Base-by-base conservation (phyloP, 495 filamentous ascomycete species). In the Pseudomonodictys pantanalensis region DNA sequence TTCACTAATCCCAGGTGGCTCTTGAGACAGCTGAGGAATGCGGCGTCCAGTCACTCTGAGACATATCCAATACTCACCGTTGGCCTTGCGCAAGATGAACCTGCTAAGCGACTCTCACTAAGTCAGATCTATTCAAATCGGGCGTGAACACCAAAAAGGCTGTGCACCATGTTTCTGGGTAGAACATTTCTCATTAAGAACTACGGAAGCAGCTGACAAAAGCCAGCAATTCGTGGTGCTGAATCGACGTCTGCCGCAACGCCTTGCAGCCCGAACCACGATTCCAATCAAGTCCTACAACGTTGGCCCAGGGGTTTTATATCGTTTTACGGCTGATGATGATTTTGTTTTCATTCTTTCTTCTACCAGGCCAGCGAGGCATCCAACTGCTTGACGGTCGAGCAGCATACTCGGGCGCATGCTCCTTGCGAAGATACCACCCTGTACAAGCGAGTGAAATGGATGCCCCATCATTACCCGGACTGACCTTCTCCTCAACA, bases 401-500 rank as follows among this genome's bases (percentile, higher is more conserved):
- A 46, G 44, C 24, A 46, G 17, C 53, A 46, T 35, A 39, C 22
- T 9, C 25, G 20, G 30, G 45, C 22, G 38, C 25, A 41, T 8
- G 52, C 5, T 50, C 7, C 28, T 43, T 23, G 5, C 12, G 5
- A 42, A 35, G 15, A 6, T 8, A 3, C 44, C 29, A 58, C 43
- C 15, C 23, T 49, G 22, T 49, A 17, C 38, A 26, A 49, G 46
- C 28, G 46, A n/a, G 26, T 49, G 1, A 44, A 26, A n/a, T 4
- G 33, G 20, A 18, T 41, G 33, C 20, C 46, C 10, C 23, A 42
- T 20, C 22, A 46, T 23, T 22, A 47, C 50, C 60, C 51, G 64
- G 65, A 60, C 65, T 68, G 65, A 68, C 58, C 66, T 12, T 42
- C 58, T 57, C 50, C 29, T 44, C 38, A 11, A 43, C 26, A 41